These are phyloP conservation scores for Cyphellophora europaea DNA, from an alignment of 2,329 filamentous ascomycete species.

Conservation along the genomic window DNA sequence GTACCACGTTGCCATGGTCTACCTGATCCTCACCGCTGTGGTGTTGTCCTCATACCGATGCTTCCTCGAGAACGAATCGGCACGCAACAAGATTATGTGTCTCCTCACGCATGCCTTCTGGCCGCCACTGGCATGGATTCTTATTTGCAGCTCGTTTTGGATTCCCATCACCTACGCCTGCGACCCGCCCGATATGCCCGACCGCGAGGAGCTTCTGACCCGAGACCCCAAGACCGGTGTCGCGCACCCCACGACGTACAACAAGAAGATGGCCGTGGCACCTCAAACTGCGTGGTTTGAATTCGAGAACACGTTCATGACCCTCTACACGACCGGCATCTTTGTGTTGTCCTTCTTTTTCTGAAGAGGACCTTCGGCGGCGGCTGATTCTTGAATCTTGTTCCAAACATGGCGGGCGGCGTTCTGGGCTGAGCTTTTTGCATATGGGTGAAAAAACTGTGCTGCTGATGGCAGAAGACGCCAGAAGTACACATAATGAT, in stretches of 20 bases:
- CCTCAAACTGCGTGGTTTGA: slow-evolving; percentile 49
- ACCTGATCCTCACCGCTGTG: slow-evolving; percentile 43
- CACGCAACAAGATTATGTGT: slow-evolving; percentile 37
- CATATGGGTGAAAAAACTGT: no score
- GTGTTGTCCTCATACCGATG: slow-evolving; percentile 43
- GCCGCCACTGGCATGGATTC: slow-evolving; percentile 51
- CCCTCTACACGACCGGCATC: slow-evolving; percentile 39
- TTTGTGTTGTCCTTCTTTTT: slow-evolving; percentile 36
- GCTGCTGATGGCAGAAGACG: no score
- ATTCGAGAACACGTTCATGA: slow-evolving; percentile 44
- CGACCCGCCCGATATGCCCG: slow-evolving; percentile 48
- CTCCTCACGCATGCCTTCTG: slow-evolving; percentile 54
- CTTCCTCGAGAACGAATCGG: slow-evolving; percentile 30
- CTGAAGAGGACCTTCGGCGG: no score
- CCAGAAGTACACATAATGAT: no score
- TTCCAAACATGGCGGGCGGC: no score
- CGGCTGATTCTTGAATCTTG: no score
- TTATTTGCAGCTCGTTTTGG: slow-evolving; percentile 47
- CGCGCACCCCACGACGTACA: slow-evolving; percentile 34
- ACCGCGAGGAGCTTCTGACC: slow-evolving; percentile 47
- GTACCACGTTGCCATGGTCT: slow-evolving; percentile 48
- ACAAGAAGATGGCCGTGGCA: slow-evolving; percentile 48
- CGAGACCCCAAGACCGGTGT: slow-evolving; percentile 44
- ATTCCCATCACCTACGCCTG: slow-evolving; percentile 53
- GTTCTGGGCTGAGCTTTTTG: no score